phyloP scores from a whole-genome alignment of 2,329 filamentous ascomycete genomes.

The Calycina marina region DNA sequence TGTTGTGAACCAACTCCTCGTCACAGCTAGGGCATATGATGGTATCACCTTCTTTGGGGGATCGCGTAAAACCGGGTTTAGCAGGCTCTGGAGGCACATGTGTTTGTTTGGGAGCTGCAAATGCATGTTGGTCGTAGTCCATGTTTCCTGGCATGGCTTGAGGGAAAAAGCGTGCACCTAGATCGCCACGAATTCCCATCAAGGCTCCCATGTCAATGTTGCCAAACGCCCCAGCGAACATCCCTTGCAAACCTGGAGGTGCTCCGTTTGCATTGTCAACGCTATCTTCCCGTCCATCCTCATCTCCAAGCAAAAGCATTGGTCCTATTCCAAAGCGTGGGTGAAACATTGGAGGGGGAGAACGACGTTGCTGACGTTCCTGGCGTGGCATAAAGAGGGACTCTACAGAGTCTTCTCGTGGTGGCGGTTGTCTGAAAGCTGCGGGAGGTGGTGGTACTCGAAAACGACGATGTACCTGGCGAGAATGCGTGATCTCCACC shows the following conservation, averaged over 20 bases:
- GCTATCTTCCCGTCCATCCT: not conserved
- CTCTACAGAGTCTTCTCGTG: not conserved
- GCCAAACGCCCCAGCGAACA: not conserved
- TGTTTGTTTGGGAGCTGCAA: conserved; percentile 17
- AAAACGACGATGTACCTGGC: conserved; percentile 7
- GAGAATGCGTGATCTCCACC: conserved; percentile 15
- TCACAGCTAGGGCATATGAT: conserved; percentile 79
- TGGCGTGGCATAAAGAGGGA: not conserved
- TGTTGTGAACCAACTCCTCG: conserved; percentile 65
- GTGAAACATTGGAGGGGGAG: no score
- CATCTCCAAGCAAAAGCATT: no score
- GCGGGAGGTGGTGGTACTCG: not conserved
- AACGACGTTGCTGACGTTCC: not conserved
- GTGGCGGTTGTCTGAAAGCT: conserved; percentile 1
- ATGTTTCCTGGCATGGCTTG: conserved; percentile 16
- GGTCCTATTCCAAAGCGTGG: not conserved
- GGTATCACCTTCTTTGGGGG: conserved; percentile 54
- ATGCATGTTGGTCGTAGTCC: conserved; percentile 16
- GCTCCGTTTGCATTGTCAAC: not conserved
- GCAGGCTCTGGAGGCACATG: conserved; percentile 32
- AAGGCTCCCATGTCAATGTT: not conserved
- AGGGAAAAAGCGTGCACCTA: no score
- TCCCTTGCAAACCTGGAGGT: not conserved
- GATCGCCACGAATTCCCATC: no score
- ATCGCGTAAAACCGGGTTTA: conserved; percentile 66